These are phyloP conservation scores for Trypanosoma lewisi DNA, from an alignment of 208 protist genomes.

Conservation along the genomic window DNA sequence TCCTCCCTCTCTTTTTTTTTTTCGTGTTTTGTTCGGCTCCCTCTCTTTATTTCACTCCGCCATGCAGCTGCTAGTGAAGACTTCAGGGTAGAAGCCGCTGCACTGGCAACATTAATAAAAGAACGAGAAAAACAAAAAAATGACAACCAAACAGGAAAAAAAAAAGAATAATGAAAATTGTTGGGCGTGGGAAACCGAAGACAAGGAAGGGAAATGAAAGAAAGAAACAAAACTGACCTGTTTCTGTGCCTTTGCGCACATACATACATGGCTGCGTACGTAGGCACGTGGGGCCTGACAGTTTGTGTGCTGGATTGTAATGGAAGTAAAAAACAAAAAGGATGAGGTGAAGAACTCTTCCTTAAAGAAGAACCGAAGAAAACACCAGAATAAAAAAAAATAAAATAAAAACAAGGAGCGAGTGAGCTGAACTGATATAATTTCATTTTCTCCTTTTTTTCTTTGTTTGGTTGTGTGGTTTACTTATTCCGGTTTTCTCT, in stretches of 20 bases:
- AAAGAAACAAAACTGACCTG: neutral
- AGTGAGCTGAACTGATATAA: too few species aligned
- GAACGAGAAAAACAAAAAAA: conserved; percentile 12
- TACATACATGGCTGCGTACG: conserved; percentile 6
- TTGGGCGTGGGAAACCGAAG: neutral
- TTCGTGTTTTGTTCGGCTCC: neutral
- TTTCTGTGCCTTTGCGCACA: neutral
- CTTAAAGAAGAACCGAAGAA: too few species aligned
- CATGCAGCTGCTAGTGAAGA: neutral
- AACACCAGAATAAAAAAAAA: too few species aligned
- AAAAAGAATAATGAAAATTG: conserved; percentile 6
- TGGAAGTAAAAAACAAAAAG: neutral
- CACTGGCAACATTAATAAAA: neutral
- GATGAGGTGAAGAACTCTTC: neutral
- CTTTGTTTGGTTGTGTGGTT: too few species aligned
- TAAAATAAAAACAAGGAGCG: too few species aligned
- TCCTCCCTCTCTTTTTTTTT: conserved; percentile 20
- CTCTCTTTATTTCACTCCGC: neutral
- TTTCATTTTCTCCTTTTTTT: too few species aligned
- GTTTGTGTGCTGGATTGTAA: too few species aligned
- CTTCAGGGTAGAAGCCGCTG: neutral
- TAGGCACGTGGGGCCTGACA: neutral
- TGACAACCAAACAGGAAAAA: neutral
- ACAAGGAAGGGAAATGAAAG: conserved; percentile 6
- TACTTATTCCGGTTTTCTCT: too few species aligned